Evolutionary conservation across 129 eudicot genomes (phyloP).

Genomic region (Kitagawia praeruptora): DNA sequence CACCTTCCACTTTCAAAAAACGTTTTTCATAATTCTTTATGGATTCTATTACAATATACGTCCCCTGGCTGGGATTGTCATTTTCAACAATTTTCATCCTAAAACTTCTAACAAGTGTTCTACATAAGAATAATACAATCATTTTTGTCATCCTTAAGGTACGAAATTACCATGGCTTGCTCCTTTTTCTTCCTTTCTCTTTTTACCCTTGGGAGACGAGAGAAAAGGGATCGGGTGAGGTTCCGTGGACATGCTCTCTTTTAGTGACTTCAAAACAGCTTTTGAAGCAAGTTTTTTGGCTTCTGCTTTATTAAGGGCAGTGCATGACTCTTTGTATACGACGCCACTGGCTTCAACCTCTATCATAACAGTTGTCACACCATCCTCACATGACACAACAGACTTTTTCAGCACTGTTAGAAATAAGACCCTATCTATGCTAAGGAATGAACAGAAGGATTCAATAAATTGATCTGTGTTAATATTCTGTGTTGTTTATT

Average conservation of each 20-base stretch:
- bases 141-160: not conserved
- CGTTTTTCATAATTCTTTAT: not conserved
- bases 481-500: no score
- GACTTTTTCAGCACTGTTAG: conserved; percentile 24
- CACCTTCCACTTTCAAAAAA: not conserved
- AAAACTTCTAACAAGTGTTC: not conserved
- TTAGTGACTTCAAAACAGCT: conserved; percentile 42
- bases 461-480: no score
- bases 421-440: no score
- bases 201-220: not conserved
- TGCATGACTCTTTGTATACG: conserved; percentile 19
- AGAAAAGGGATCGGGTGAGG: not conserved
- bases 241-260: conserved; percentile 18
- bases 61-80: not conserved
- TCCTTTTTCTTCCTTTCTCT: not conserved
- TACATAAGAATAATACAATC: not conserved
- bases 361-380: conserved; percentile 21
- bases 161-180: not conserved
- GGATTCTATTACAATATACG: not conserved
- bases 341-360: conserved; percentile 49
- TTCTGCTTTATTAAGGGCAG: conserved; percentile 28
- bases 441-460: no score
- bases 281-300: conserved; percentile 60
- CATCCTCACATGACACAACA: conserved; percentile 22
- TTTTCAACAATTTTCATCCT: not conserved